A percentile compares a stretch with the other conserved stretches of the same genome.
Conservation (phyloP, 306 rosid species). For the Cyamopsis tetragonoloba region DNA sequence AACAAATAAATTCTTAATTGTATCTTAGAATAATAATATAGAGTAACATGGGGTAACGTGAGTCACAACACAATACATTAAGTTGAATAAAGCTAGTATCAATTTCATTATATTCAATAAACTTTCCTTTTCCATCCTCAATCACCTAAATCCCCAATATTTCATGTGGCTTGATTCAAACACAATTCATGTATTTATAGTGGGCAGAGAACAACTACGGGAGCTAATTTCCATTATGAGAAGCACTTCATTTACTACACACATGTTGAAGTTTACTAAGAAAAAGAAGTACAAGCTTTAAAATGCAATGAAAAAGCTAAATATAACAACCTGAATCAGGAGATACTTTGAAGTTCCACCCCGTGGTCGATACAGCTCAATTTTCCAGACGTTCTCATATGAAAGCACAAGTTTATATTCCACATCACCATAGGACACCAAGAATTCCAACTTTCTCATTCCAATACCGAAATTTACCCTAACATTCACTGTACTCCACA, state of each 20-base stretch:
- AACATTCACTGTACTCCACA: constrained; percentile 41
- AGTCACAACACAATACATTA: too few species aligned
- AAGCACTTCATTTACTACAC: not conserved
- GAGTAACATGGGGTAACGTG: too few species aligned
- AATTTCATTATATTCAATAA: too few species aligned
- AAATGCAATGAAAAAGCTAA: not conserved
- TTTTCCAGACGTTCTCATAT: constrained; percentile 68
- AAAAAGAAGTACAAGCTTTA: not conserved
- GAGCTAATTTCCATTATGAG: not conserved
- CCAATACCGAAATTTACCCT: constrained; percentile 45
- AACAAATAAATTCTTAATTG: too few species aligned
- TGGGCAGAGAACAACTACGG: too few species aligned
- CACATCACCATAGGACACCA: not conserved
- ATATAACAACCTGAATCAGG: constrained; percentile 64
- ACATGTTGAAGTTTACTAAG: not conserved
- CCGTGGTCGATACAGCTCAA: constrained; percentile 44
- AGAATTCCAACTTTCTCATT: constrained; percentile 40
- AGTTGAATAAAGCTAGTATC: too few species aligned
- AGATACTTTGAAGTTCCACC: constrained; percentile 44
- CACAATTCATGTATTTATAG: not conserved
- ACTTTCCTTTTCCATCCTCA: too few species aligned
- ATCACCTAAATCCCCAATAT: too few species aligned
- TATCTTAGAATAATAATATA: too few species aligned
- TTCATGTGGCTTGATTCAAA: not conserved
- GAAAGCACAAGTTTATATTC: constrained; percentile 54